Conservation (phyloP, 129 eudicot species). For the Heracleum sosnowskyi region DNA sequence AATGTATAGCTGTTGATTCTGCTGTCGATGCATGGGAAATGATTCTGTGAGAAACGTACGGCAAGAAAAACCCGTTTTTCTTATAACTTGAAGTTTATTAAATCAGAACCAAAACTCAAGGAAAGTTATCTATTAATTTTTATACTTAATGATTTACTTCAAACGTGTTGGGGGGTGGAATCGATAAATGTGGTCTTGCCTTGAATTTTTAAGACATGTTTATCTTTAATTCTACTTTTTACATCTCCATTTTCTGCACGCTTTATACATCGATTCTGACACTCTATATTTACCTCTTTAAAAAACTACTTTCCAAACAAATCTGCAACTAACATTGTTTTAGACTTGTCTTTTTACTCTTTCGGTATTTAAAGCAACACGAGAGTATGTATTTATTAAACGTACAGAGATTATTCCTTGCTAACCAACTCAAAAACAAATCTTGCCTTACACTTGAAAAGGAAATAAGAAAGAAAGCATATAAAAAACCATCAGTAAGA, state of each 20-base stretch:
- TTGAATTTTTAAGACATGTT: background rate
- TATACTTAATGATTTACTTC: too few species aligned
- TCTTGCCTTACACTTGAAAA: background rate
- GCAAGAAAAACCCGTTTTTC: too few species aligned
- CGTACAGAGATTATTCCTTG: background rate
- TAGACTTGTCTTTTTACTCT: background rate
- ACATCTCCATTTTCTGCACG: background rate
- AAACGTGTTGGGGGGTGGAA: background rate
- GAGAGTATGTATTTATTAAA: background rate
- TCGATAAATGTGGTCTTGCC: background rate
- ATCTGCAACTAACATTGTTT: constrained; percentile 1
- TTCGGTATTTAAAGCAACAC: constrained; percentile 2
- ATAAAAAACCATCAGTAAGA: background rate
- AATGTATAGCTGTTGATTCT: background rate
- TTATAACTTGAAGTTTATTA: too few species aligned
- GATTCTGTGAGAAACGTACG: too few species aligned
- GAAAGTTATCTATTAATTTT: too few species aligned
- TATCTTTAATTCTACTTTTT: background rate
- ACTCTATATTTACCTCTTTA: background rate
- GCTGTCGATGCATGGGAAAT: too few species aligned
- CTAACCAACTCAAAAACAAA: background rate
- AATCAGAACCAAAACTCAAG: too few species aligned
- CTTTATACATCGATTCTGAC: constrained; percentile 1
- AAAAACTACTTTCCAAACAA: background rate
- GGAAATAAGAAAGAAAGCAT: background rate